Evolutionary conservation across 805 yeast species (phyloP).

Genomic region (Brettanomyces naardenensis): DNA sequence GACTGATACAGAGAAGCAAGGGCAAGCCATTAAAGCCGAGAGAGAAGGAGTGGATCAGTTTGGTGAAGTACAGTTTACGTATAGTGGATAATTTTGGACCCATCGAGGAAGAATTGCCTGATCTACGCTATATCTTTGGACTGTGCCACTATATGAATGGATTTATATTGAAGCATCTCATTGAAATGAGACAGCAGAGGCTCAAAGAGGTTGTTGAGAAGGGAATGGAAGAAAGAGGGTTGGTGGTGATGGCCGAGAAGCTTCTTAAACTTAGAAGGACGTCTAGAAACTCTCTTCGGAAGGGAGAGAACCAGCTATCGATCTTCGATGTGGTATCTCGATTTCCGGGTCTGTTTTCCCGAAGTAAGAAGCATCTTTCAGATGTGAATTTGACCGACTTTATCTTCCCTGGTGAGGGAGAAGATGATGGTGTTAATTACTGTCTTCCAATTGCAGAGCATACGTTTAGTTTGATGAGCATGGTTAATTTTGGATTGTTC

Average conservation of each 20-base stretch:
- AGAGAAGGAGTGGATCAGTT: slow-evolving; percentile 15
- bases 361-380: slow-evolving; percentile 5
- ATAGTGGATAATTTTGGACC: slow-evolving; percentile 17
- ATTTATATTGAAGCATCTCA: slow-evolving; percentile 1
- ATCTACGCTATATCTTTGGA: neutral
- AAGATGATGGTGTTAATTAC: slow-evolving; percentile 7
- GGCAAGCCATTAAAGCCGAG: neutral
- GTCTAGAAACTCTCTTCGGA: slow-evolving; percentile 6
- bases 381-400: slow-evolving; percentile 4
- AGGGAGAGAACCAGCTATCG: slow-evolving; percentile 13
- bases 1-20: neutral
- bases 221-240: neutral
- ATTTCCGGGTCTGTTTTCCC: slow-evolving; percentile 11
- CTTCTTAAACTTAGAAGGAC: slow-evolving; percentile 11
- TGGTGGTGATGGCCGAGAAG: slow-evolving; percentile 2
- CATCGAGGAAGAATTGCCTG: neutral
- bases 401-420: slow-evolving; percentile 1
- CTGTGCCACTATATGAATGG: slow-evolving; percentile 2
- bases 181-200: neutral
- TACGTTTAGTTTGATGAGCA: slow-evolving; percentile 8
- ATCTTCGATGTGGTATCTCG: slow-evolving; percentile 7
- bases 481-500: slow-evolving; percentile 17
- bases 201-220: neutral
- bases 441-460: slow-evolving; percentile 11
- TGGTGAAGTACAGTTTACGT: slow-evolving; percentile 10